phyloP scores from a whole-genome alignment of 108 stramenopile genomes.

The Bacterosira constricta region DNA sequence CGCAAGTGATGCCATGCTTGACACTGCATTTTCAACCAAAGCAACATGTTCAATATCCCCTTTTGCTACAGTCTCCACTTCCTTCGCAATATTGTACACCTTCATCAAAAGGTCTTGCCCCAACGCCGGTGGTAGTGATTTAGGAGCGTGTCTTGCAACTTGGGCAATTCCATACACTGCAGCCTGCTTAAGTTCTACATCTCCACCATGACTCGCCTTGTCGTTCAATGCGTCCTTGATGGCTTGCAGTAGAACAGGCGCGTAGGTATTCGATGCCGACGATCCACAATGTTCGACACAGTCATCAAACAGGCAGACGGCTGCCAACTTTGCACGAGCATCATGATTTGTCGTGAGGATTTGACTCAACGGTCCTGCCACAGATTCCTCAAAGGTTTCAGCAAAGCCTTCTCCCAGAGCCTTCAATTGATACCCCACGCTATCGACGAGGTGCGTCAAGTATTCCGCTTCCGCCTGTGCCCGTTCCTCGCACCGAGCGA shows the following conservation, averaged over 20 bases:
- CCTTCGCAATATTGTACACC: constrained; percentile 20
- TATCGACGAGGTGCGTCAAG: constrained; percentile 78
- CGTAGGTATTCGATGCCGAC: constrained; percentile 56
- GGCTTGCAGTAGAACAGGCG: constrained; percentile 52
- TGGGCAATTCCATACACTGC: constrained; percentile 80
- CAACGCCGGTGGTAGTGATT: constrained; percentile 1
- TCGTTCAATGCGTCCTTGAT: constrained; percentile 51
- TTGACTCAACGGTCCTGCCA: constrained; percentile 64
- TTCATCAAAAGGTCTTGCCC: constrained; percentile 24
- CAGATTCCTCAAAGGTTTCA: constrained; percentile 58
- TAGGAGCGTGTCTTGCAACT: constrained; percentile 69
- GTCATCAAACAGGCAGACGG: constrained; percentile 83
- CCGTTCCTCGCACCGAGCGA: constrained; percentile 55
- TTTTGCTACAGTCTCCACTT: constrained; percentile 21
- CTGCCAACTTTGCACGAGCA: constrained; percentile 64
- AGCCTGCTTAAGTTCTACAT: constrained; percentile 61
- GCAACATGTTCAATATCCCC: constrained; percentile 35
- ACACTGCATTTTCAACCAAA: constrained; percentile 68
- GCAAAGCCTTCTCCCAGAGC: constrained; percentile 56
- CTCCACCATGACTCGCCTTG: constrained; percentile 42
- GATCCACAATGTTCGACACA: constrained; percentile 79
- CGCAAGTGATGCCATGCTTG: constrained; percentile 62
- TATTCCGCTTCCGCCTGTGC: constrained; percentile 55
- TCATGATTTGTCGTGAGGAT: constrained; percentile 52
- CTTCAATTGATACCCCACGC: constrained; percentile 82